Evolutionary conservation across 2,329 filamentous ascomycete species (phyloP), one percentile per base, ranked within the genome.

Genomic region (Nemania sp.): DNA sequence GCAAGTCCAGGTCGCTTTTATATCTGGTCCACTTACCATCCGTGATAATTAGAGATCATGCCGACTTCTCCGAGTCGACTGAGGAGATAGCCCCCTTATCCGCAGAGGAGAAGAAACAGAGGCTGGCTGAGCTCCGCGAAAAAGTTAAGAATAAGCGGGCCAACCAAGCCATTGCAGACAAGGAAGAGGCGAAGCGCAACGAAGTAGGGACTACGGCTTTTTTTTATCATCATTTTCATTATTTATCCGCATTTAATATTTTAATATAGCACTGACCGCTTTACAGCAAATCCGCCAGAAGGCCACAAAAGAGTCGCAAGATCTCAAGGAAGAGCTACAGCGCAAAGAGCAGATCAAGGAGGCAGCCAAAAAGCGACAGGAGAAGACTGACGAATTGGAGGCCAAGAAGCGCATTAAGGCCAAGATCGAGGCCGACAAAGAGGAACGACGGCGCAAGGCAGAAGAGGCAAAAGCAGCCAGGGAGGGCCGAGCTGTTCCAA

Each of bases 371-470:
- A 97, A 97, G 78, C 86, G 87, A 49, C 83, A 87, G 66, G 94
- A 99, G 76, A 97, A 97, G 77, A 76, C 83, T 36, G 90, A 88
- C 14, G 94, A 97, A 48, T 72, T 88, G 7, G 90, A 91, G 37
- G 93, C 91, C 9, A 94, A 93, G 78, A 90, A 88, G 73, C 84
- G 89, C 30, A 93, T 97, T 71, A 88, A 91, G 74, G 92, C 91
- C 52, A 92, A 92, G 80, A 96, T 99, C 61, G 92, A 94, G 64
- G 92, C 89, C 12, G 92, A 97, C 76, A 97, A 95, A 78, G 89
- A 90, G 64, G 91, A 93, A 66, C 86, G 94, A 49, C 86, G 89
- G 60, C 81, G 88, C 61, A 96, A 94, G 71, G 87, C 90, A 3
- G 94, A 96, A 67, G 79, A 84, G 52, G 89, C 91, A 64, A 96